Conservation (phyloP, 129 eudicot genomes). For the Centella asiatica region DNA sequence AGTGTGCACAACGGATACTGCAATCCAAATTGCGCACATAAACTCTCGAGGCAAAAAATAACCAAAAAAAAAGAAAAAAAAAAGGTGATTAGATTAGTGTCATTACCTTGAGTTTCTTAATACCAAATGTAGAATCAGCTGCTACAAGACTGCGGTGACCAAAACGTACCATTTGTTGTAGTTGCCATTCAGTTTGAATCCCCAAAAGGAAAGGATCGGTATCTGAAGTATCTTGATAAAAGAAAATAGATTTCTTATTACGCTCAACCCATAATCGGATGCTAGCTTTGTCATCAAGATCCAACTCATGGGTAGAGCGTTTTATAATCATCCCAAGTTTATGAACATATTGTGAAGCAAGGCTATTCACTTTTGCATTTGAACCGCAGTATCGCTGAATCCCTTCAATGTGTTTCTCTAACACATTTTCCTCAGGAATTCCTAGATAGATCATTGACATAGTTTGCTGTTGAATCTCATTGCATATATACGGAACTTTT, state of each 20-base stretch:
- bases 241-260: slow-evolving; percentile 72
- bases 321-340: slow-evolving; percentile 90
- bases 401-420: slow-evolving; percentile 93
- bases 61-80: too few relatives aligned
- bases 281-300: slow-evolving; percentile 95
- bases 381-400: slow-evolving; percentile 80
- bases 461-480: slow-evolving; percentile 90
- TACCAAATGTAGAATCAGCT: slow-evolving; percentile 85
- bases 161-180: slow-evolving; percentile 91
- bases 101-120: slow-evolving; percentile 72
- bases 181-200: slow-evolving; percentile 96
- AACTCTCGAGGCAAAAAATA: background rate
- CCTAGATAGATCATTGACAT: slow-evolving; percentile 99
- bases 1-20: slow-evolving; percentile 97
- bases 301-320: slow-evolving; percentile 89
- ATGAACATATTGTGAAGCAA: slow-evolving; percentile 93
- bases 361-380: slow-evolving; percentile 45
- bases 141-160: slow-evolving; percentile 85
- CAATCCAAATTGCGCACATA: slow-evolving; percentile 21
- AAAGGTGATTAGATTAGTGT: background rate
- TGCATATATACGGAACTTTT: slow-evolving; percentile 72
- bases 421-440: slow-evolving; percentile 82
- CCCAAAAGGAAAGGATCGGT: slow-evolving; percentile 78
- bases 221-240: slow-evolving; percentile 66
- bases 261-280: slow-evolving; percentile 75